Evolutionary conservation across 306 rosid genomes (phyloP).

Genomic region (Quercus engelmannii): DNA sequence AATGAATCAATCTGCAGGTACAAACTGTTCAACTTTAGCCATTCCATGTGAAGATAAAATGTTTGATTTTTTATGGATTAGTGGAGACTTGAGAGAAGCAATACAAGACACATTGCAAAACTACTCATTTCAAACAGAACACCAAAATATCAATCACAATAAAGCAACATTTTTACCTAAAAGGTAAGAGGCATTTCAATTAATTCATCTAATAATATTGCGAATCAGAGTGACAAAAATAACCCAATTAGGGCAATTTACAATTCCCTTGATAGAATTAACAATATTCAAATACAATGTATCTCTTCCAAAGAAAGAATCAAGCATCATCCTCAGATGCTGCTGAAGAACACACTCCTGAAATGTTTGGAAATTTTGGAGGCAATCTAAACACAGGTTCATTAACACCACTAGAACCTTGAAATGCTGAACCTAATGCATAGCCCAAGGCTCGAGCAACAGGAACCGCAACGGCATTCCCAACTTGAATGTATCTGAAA

Average conservation of each 20-base stretch:
- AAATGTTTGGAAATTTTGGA: slow-evolving; percentile 39
- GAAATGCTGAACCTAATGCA: slow-evolving; percentile 54
- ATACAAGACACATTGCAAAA: no score
- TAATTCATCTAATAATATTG: background rate
- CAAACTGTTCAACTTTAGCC: no score
- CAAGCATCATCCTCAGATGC: slow-evolving; percentile 39
- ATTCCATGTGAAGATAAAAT: no score
- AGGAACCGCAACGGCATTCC: slow-evolving; percentile 90
- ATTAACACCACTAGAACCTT: slow-evolving; percentile 22
- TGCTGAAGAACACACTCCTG: slow-evolving; percentile 29
- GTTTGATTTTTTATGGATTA: no score
- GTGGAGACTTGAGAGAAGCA: no score
- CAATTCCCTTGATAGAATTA: background rate
- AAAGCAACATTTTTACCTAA: background rate
- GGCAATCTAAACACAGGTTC: slow-evolving; percentile 45
- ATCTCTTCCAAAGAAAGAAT: background rate
- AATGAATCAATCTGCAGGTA: no score
- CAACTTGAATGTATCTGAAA: slow-evolving; percentile 79
- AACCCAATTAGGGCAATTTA: background rate
- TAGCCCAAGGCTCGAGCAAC: slow-evolving; percentile 77
- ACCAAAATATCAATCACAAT: background rate
- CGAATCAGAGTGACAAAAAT: background rate
- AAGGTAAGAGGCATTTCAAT: background rate
- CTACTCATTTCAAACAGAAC: no score
- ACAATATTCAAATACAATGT: background rate